These are phyloP conservation scores for Eucalyptus camaldulensis DNA, from an alignment of 345 rosid genomes.

Conservation along the genomic window DNA sequence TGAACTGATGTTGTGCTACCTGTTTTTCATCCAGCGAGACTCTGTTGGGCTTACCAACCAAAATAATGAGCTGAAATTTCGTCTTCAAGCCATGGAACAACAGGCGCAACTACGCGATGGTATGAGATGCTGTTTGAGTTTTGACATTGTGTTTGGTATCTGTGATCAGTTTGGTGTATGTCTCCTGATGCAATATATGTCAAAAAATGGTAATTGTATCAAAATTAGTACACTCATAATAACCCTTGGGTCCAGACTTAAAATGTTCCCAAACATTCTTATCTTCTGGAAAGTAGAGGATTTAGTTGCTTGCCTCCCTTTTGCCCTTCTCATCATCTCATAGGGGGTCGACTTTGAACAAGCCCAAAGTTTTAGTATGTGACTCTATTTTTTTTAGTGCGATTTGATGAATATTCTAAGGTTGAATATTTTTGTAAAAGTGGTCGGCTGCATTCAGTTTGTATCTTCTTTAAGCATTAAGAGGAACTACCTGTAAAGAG, in stretches of 20 bases:
- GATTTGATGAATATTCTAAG: not conserved
- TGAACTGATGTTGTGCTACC: not conserved
- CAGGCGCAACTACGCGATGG: slow-evolving; percentile 95
- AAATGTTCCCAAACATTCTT: not conserved
- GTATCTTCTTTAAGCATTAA: not conserved
- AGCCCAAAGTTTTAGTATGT: not conserved
- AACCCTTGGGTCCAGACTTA: not conserved
- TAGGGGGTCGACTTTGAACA: not conserved
- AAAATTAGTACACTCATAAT: not conserved
- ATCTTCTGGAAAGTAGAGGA: not conserved
- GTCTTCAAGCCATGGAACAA: slow-evolving; percentile 98
- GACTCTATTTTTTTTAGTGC: not conserved
- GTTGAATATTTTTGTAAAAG: not conserved
- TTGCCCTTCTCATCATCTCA: not conserved
- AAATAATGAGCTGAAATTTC: slow-evolving; percentile 88
- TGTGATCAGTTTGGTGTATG: not conserved
- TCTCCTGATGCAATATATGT: not conserved
- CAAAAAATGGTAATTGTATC: not conserved
- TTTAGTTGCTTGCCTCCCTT: not conserved
- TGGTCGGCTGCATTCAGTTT: not conserved
- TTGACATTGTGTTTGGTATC: not conserved
- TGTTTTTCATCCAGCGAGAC: slow-evolving; percentile 51
- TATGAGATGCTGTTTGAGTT: slow-evolving; percentile 2
- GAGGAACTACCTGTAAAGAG: not conserved
- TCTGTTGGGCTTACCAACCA: slow-evolving; percentile 84